Percentiles rank a stretch among this genome's conserved stretches.
Conservation (phyloP, 257 asterid genomes). For the Scutellaria galericulata region DNA sequence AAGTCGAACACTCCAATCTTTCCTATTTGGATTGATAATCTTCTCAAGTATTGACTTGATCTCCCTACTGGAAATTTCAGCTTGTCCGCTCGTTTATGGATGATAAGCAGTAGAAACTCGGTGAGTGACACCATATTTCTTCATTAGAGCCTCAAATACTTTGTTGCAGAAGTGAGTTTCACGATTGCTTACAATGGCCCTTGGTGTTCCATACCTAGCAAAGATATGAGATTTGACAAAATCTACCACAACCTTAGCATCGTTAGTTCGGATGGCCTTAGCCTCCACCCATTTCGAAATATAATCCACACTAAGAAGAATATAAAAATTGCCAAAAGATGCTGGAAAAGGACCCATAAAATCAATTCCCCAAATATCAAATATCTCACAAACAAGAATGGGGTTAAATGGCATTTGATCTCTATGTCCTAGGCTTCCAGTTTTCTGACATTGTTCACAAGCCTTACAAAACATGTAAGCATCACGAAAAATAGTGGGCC, state of each 20-base stretch:
- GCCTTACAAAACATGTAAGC: neutral
- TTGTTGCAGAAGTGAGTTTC: neutral
- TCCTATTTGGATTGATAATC: conserved; percentile 7
- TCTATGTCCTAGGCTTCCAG: neutral
- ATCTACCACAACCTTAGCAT: conserved; percentile 11
- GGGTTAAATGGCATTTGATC: too few relatives aligned
- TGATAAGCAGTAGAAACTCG: neutral
- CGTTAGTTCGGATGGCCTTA: neutral
- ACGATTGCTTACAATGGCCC: neutral
- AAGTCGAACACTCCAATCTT: conserved; percentile 4
- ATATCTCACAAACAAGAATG: neutral
- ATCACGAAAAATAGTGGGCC: neutral
- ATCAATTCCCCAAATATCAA: neutral
- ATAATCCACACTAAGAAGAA: neutral
- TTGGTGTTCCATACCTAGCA: neutral
- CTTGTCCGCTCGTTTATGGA: neutral
- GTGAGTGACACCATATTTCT: neutral
- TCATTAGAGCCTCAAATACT: neutral
- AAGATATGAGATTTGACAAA: neutral
- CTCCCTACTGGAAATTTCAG: conserved; percentile 7
- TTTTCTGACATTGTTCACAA: too few relatives aligned
- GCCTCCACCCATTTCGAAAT: too few relatives aligned
- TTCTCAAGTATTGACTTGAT: conserved; percentile 3
- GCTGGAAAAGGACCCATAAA: neutral
- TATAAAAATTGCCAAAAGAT: neutral